Percentiles rank a stretch among this genome's conserved stretches.
phyloP scores from a whole-genome alignment of 2,329 filamentous ascomycete species.

The Rhynchosporium agropyri region DNA sequence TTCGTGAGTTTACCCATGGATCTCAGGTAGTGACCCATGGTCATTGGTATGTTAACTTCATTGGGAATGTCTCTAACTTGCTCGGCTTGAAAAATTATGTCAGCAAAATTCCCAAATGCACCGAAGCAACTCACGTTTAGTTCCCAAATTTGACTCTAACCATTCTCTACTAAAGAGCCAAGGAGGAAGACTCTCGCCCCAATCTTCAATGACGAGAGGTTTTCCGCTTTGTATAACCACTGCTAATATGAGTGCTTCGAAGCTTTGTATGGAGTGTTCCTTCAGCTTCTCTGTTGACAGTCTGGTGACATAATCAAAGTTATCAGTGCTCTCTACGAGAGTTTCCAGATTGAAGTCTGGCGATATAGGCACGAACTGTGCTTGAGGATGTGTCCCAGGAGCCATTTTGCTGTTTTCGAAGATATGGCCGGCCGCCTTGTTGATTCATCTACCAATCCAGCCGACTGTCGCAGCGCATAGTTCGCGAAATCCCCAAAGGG shows the following conservation, averaged over 20 bases:
- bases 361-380: conserved; percentile 88
- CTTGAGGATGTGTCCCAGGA: conserved; percentile 72
- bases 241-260: conserved; percentile 86
- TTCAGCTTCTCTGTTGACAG: conserved; percentile 80
- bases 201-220: conserved; percentile 88
- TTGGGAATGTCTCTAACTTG: conserved; percentile 78
- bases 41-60: conserved; percentile 77
- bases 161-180: conserved; percentile 80
- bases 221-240: conserved; percentile 83
- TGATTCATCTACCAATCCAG: not conserved
- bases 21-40: conserved; percentile 85
- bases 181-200: conserved; percentile 73
- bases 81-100: conserved; percentile 61
- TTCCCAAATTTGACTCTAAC: conserved; percentile 77
- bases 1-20: conserved; percentile 83
- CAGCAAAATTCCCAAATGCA: conserved; percentile 1
- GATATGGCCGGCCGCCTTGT: not conserved
- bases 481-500: not conserved
- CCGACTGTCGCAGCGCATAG: conserved; percentile 9
- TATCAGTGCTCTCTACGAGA: conserved; percentile 76
- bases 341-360: conserved; percentile 78
- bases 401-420: conserved; percentile 60
- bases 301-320: conserved; percentile 84
- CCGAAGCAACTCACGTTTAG: conserved; percentile 63
- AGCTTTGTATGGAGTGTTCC: conserved; percentile 72